Conservation (phyloP, 306 rosid genomes). For the Malus asiatica region DNA sequence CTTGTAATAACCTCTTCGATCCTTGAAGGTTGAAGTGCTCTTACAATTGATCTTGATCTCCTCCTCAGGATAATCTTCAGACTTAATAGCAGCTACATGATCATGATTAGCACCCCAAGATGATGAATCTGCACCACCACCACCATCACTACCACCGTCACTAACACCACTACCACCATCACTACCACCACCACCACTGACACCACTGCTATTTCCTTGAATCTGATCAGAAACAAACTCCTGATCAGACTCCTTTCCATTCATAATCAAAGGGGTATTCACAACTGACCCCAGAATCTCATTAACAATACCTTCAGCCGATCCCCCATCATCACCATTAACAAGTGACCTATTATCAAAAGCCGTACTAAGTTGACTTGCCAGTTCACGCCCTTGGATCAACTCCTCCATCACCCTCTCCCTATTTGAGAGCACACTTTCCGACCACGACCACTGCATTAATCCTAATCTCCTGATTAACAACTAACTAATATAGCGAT, state of each 20-base stretch:
- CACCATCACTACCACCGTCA: not conserved
- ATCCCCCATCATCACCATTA: not conserved
- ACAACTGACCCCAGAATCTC: constrained; percentile 35
- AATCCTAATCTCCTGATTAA: too few species aligned
- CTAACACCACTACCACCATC: not conserved
- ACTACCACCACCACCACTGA: not conserved
- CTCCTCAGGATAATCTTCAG: not conserved
- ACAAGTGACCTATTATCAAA: not conserved
- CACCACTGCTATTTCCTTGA: not conserved
- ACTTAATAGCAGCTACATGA: constrained; percentile 8
- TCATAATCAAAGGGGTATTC: constrained; percentile 32
- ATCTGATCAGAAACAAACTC: not conserved
- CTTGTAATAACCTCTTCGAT: constrained; percentile 48
- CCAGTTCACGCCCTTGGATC: constrained; percentile 30
- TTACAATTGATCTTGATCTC: constrained; percentile 24
- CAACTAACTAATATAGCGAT: too few species aligned
- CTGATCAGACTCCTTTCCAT: not conserved
- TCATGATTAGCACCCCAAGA: constrained; percentile 3
- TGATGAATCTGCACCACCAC: not conserved
- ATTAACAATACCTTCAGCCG: constrained; percentile 25
- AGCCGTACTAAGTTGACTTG: constrained; percentile 23
- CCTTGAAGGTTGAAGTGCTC: constrained; percentile 23
- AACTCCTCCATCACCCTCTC: constrained; percentile 33
- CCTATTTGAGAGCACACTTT: not conserved
- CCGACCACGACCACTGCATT: not conserved